Evolutionary conservation across 345 rosid species (phyloP), one percentile per base, ranked within the genome.

Genomic region (Anastatica hierochuntica): DNA sequence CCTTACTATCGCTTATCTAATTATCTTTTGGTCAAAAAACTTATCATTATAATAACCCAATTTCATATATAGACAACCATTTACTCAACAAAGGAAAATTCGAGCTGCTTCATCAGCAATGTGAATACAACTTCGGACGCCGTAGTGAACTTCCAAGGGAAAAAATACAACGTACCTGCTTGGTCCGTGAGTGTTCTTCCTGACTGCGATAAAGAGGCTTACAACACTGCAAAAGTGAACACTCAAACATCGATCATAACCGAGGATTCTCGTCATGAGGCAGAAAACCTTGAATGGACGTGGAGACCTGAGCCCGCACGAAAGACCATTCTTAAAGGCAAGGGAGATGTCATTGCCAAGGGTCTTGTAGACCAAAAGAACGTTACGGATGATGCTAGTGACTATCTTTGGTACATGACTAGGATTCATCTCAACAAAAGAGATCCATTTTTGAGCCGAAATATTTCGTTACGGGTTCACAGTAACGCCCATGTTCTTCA

Each of bases 151-250:
- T 82, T 74, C 64, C 59, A 54, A 54, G 94, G 84, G 13, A 63
- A 39, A 24, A 16, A 48, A 0, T 76, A 72, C 18, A 43, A 10
- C 8, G 53, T 87, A 33, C 94, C 89, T 0, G 81, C 94, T 3
- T 79, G 92, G 86, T 83, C 92, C 14, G 83, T 86, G 11, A 78
- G 77, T 47, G 67, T 88, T 43, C 82, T 84, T 46, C 84, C 84
- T 1, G 81, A 83, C 10, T 83, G 92, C 37, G 40, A 57, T 8
- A 71, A 56, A 2, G 90, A 77, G 51, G 76, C 21, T 1, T 88
- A 73, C 60, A 82, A 79, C 37, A 81, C 94, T 1, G 88, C 94
- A 0, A 88, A 74, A 77, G 83, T 87, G 39, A 74, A 67, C 37
- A 57, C 84, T 23, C 90, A 84, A 56, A 81, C 82, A 0, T 50